A percentile compares a stretch with the other conserved stretches of the same genome.
phyloP scores from a whole-genome alignment of 108 stramenopile genomes.

The Skeletonema menzelii region DNA sequence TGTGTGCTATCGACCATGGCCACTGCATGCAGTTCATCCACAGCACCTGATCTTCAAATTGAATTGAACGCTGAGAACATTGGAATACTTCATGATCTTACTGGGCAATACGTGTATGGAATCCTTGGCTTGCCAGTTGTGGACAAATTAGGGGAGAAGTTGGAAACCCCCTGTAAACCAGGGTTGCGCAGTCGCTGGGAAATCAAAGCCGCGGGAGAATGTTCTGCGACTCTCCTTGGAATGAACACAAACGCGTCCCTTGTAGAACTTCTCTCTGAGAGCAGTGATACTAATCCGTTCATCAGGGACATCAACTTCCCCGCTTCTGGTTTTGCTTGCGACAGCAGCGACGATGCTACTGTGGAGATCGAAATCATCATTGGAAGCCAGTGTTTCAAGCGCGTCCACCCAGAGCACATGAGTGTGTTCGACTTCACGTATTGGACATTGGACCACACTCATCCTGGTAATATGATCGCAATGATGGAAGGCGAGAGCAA shows the following conservation, averaged over 20 bases:
- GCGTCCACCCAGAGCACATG: constrained; percentile 56
- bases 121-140: constrained; percentile 46
- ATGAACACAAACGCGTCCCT: constrained; percentile 31
- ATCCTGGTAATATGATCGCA: background rate
- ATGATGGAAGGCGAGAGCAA: constrained; percentile 37
- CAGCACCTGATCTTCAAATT: constrained; percentile 26
- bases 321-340: constrained; percentile 8
- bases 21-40: constrained; percentile 26
- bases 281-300: constrained; percentile 31
- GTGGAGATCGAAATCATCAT: constrained; percentile 28
- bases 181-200: constrained; percentile 44
- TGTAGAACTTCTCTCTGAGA: constrained; percentile 15
- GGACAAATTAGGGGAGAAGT: constrained; percentile 15
- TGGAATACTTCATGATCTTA: constrained; percentile 16
- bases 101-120: constrained; percentile 53
- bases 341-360: constrained; percentile 7
- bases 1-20: constrained; percentile 31
- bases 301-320: constrained; percentile 26
- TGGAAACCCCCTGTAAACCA: constrained; percentile 24
- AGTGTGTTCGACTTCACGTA: constrained; percentile 65
- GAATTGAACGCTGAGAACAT: constrained; percentile 19
- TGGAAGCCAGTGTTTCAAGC: constrained; percentile 31
- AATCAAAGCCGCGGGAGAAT: constrained; percentile 30
- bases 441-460: constrained; percentile 40
- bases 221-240: constrained; percentile 23